Conservation (phyloP, 805 yeast genomes). For the Candida suzukii region DNA sequence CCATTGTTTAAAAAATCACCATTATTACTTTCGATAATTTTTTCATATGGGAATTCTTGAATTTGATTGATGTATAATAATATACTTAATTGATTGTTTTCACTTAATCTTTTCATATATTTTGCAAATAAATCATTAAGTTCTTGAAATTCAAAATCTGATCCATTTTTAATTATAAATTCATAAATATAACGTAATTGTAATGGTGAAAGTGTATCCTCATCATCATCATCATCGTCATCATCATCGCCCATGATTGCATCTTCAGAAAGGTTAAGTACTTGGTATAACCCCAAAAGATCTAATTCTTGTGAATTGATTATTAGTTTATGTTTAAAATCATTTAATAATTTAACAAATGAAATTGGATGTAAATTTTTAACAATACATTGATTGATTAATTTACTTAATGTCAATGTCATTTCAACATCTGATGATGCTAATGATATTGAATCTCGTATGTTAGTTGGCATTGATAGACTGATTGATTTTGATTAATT, state of each 20-base stretch:
- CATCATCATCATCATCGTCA: neutral
- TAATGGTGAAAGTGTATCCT: constrained; percentile 5
- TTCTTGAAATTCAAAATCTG: constrained; percentile 17
- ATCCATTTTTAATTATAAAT: constrained; percentile 17
- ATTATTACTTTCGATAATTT: constrained; percentile 5
- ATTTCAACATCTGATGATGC: constrained; percentile 14
- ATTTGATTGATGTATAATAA: constrained; percentile 21
- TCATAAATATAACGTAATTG: constrained; percentile 23
- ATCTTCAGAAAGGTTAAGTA: constrained; percentile 1
- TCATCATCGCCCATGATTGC: neutral
- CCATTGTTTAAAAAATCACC: constrained; percentile 1
- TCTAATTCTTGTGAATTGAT: neutral
- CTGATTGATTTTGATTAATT: no score
- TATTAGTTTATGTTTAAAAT: constrained; percentile 14
- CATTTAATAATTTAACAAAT: constrained; percentile 20
- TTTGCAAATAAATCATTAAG: constrained; percentile 13
- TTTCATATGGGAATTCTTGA: constrained; percentile 17
- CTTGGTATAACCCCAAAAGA: neutral
- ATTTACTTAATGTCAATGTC: constrained; percentile 12
- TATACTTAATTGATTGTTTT: constrained; percentile 16
- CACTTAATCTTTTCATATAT: constrained; percentile 7
- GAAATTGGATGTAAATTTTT: constrained; percentile 18
- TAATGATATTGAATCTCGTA: constrained; percentile 10
- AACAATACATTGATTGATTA: constrained; percentile 14
- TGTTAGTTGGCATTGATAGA: no score